Evolutionary conservation across 169 alveolate genomes (phyloP).

Genomic region (Cryptosporidium parvum): DNA sequence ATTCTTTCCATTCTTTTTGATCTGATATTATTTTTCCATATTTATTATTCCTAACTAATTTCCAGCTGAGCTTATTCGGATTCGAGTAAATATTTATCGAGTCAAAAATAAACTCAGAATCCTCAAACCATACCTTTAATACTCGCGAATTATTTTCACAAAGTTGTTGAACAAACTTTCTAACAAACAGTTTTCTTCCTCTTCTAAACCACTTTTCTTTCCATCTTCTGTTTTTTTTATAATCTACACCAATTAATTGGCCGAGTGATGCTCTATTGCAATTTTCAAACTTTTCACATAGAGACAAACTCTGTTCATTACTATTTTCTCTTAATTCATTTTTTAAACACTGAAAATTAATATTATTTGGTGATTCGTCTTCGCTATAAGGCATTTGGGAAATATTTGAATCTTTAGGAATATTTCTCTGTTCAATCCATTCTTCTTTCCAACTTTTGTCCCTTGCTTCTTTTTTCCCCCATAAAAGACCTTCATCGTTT

Average conservation of each 20-base stretch:
- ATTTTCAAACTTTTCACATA: neutral
- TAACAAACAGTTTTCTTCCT: constrained; percentile 47
- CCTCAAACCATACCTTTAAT: constrained; percentile 31
- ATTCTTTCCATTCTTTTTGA: constrained; percentile 54
- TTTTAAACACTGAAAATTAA: neutral
- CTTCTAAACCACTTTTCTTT: constrained; percentile 73
- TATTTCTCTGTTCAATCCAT: constrained; percentile 73
- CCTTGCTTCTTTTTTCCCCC: constrained; percentile 71
- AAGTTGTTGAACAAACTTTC: constrained; percentile 50
- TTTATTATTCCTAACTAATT: constrained; percentile 15
- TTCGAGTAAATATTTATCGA: neutral
- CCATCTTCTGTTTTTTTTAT: constrained; percentile 59
- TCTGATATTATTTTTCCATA: constrained; percentile 49
- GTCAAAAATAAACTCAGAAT: constrained; percentile 38
- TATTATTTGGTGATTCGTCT: neutral
- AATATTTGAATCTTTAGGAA: constrained; percentile 40
- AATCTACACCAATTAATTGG: constrained; percentile 50
- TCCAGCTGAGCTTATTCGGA: constrained; percentile 7
- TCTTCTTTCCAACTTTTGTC: constrained; percentile 71
- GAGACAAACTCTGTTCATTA: neutral
- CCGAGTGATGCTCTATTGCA: constrained; percentile 46
- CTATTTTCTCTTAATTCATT: neutral
- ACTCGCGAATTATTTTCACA: constrained; percentile 65
- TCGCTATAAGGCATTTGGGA: constrained; percentile 27
- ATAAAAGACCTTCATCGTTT: constrained; percentile 49